Base-by-base conservation (phyloP, 2,329 filamentous ascomycete species). In the Arthrobotrys entomopaga region DNA sequence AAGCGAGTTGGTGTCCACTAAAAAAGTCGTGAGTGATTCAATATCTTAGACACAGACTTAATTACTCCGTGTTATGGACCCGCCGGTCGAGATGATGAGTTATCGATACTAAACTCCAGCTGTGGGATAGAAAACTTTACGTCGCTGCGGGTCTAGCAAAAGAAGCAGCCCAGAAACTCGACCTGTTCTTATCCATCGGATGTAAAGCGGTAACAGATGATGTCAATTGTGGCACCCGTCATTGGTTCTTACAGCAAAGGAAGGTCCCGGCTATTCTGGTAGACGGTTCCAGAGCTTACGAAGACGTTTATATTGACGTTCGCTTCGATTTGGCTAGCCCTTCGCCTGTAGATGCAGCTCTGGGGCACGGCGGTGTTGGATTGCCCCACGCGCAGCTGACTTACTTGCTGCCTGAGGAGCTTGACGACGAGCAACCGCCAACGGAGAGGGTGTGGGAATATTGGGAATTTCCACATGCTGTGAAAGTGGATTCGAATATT, bases 241-340 rank as follows among this genome's bases (percentile, higher is more conserved):
- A 50, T 50, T 50, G 46, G 46, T 50, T 22, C 19, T 20, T 50
- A 22, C 16, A 20, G 19, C 46, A 50, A 19, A 50, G 22, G 11
- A 50, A 22, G n/a, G 46, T 50, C 16, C n/a, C 46, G 8, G 22
- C 46, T 10, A 50, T 3, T 6, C 19, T 50, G 46, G 19, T 22
- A 22, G 46, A 50, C 22, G 46, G 46, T 3, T 20, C 46, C 19
- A 19, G n/a, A 22, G 46, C 19, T 1, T 50, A 20, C 20, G 16
- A 50, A 24, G 46, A 50, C 46, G 11, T 50, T 22, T 50, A 50
- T 22, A 50, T 50, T 13, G 46, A 50, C 13, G 46, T 50, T 3
- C 46, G 46, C 5, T 19, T 50, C 11, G 46, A 50, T 16, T 24
- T 50, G 46, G 46, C 46, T 22, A 50, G 46, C 20, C 3, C n/a